Evolutionary conservation across 2,329 filamentous ascomycete genomes (phyloP).

Genomic region (Rhinocladiella mackenziei): DNA sequence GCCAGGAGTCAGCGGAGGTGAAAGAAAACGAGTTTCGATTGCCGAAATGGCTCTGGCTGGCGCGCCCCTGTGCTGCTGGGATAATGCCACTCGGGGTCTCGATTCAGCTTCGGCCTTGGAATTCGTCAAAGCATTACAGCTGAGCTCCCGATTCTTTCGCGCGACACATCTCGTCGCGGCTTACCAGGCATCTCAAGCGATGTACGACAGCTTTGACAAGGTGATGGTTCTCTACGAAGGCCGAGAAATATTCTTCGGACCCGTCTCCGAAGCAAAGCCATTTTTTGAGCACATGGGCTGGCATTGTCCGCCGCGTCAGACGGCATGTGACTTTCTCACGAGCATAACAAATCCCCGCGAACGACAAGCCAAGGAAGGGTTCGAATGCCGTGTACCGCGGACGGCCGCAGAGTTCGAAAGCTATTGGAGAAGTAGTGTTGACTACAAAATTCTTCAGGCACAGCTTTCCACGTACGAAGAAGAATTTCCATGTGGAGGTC

Average conservation of each 20-base stretch:
- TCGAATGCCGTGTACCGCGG: slow-evolving; percentile 42
- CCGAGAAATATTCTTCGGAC: slow-evolving; percentile 63
- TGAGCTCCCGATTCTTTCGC: slow-evolving; percentile 47
- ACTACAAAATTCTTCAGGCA: slow-evolving; percentile 33
- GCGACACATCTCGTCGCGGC: slow-evolving; percentile 53
- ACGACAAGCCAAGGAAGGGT: slow-evolving; percentile 42
- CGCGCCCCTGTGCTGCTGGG: slow-evolving; percentile 50
- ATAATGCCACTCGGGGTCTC: slow-evolving; percentile 50
- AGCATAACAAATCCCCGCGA: slow-evolving; percentile 58
- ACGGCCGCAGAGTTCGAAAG: slow-evolving; percentile 49
- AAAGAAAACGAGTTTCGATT: slow-evolving; percentile 62
- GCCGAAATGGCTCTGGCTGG: slow-evolving; percentile 49
- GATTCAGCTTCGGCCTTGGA: slow-evolving; percentile 56
- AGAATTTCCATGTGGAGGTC: slow-evolving; percentile 42
- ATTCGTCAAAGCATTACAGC: slow-evolving; percentile 51
- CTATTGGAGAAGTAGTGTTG: slow-evolving; percentile 31
- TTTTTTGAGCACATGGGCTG: slow-evolving; percentile 66
- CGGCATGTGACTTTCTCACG: slow-evolving; percentile 63
- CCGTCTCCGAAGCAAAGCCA: slow-evolving; percentile 53
- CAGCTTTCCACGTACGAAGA: slow-evolving; percentile 52
- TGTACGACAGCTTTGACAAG: slow-evolving; percentile 64
- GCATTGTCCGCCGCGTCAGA: slow-evolving; percentile 57
- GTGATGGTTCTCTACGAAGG: slow-evolving; percentile 65
- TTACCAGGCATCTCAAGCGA: slow-evolving; percentile 51
- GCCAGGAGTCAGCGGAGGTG: slow-evolving; percentile 64